phyloP scores from a whole-genome alignment of 1,284 basidiomycete genomes.

The Heterobasidion occidentale region DNA sequence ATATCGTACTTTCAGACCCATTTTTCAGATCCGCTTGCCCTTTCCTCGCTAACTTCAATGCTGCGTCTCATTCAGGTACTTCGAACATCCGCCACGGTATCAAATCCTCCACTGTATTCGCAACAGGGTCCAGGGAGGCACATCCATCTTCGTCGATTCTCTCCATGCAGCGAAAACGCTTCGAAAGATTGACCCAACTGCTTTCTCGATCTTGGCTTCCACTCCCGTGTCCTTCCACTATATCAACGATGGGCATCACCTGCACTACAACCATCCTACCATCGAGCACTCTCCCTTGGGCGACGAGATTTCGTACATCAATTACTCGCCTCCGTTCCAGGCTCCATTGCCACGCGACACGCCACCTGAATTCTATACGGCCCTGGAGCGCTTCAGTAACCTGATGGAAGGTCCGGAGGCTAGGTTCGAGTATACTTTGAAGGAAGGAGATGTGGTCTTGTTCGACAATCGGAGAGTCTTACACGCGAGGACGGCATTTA shows the following conservation, averaged over 20 bases:
- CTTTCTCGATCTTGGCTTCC: constrained; percentile 54
- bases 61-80: constrained; percentile 50
- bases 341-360: constrained; percentile 58
- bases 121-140: constrained; percentile 80
- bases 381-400: constrained; percentile 57
- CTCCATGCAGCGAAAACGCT: constrained; percentile 61
- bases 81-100: constrained; percentile 83
- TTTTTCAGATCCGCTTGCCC: background rate
- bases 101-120: constrained; percentile 88
- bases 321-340: constrained; percentile 96
- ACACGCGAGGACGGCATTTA: constrained; percentile 83
- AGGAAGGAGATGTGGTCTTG: constrained; percentile 82
- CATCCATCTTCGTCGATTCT: constrained; percentile 86
- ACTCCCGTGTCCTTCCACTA: constrained; percentile 84
- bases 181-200: constrained; percentile 36
- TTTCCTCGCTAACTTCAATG: background rate
- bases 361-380: constrained; percentile 52
- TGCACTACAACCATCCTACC: constrained; percentile 75
- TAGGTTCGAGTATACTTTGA: constrained; percentile 61
- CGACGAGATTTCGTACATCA: constrained; percentile 51
- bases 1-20: background rate
- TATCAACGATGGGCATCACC: constrained; percentile 83
- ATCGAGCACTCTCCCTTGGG: constrained; percentile 50
- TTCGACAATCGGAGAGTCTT: constrained; percentile 94
- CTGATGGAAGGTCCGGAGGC: constrained; percentile 51